Conservation (phyloP, 164 flowering plant species). For the Sedum album region DNA sequence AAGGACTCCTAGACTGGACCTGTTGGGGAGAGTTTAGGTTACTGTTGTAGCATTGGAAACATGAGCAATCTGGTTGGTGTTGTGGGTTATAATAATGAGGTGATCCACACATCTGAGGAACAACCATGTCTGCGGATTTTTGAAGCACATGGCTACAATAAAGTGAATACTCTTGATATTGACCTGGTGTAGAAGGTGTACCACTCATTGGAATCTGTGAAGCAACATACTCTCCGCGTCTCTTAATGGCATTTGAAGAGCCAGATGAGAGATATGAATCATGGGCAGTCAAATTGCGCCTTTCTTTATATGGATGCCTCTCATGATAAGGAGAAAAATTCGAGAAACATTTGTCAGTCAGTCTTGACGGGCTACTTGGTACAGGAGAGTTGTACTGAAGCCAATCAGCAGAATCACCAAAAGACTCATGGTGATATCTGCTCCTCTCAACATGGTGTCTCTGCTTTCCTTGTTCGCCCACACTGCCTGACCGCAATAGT, state of each 20-base stretch:
- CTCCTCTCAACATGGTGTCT: slow-evolving; percentile 29
- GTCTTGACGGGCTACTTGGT: slow-evolving; percentile 17
- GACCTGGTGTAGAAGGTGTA: slow-evolving; percentile 19
- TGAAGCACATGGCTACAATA: slow-evolving; percentile 30
- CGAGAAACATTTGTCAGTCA: slow-evolving; percentile 12
- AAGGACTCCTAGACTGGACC: not conserved
- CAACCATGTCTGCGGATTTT: slow-evolving; percentile 22
- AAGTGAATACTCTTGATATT: slow-evolving; percentile 19
- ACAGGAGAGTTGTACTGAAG: slow-evolving; percentile 21
- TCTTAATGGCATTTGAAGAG: slow-evolving; percentile 26
- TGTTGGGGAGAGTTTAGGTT: slow-evolving; percentile 23
- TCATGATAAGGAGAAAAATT: slow-evolving; percentile 18
- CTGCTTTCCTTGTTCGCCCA: slow-evolving; percentile 37
- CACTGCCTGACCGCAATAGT: slow-evolving; percentile 42
- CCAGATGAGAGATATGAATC: slow-evolving; percentile 33
- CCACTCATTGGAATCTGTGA: slow-evolving; percentile 25
- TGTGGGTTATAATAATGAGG: slow-evolving; percentile 27
- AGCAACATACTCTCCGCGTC: slow-evolving; percentile 33
- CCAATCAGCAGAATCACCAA: slow-evolving; percentile 19
- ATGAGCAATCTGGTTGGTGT: slow-evolving; percentile 58
- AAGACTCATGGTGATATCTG: slow-evolving; percentile 29
- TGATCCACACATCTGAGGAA: slow-evolving; percentile 21
- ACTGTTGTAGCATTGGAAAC: slow-evolving; percentile 33
- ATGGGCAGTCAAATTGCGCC: slow-evolving; percentile 26
- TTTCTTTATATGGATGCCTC: slow-evolving; percentile 15